A percentile compares a stretch with the other conserved stretches of the same genome.
phyloP scores from a whole-genome alignment of 2,329 filamentous ascomycete genomes.

The Ascosphaera pollenicola region DNA sequence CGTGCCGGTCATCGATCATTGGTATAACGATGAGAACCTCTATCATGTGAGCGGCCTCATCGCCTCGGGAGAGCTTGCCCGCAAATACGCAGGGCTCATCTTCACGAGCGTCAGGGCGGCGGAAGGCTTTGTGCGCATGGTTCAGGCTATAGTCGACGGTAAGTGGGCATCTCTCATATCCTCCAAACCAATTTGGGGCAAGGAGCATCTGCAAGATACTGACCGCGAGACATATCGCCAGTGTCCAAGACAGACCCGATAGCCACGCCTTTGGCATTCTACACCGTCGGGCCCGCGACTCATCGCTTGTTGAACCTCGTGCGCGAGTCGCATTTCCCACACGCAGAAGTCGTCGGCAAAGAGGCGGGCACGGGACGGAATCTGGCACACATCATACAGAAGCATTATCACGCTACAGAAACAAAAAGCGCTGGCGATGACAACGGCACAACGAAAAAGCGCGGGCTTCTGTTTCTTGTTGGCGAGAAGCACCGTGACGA shows the following conservation, averaged over 20 bases:
- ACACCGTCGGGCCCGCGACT: constrained; percentile 27
- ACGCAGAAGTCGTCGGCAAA: constrained; percentile 46
- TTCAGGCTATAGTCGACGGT: constrained; percentile 12
- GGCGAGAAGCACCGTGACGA: constrained; percentile 79
- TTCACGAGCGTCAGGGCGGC: constrained; percentile 28
- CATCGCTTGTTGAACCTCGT: constrained; percentile 43
- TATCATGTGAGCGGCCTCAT: constrained; percentile 15
- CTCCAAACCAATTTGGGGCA: too few species aligned
- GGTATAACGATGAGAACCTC: constrained; percentile 17
- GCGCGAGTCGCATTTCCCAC: constrained; percentile 20
- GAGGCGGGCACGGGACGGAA: constrained; percentile 70
- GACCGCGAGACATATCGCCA: too few species aligned
- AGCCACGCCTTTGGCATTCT: constrained; percentile 15
- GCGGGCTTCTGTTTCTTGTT: constrained; percentile 61
- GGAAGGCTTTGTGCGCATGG: constrained; percentile 20
- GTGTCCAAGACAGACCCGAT: constrained; percentile 3
- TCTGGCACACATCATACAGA: constrained; percentile 55
- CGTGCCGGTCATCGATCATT: constrained; percentile 25
- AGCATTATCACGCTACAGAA: constrained; percentile 35
- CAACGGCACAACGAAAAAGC: constrained; percentile 10
- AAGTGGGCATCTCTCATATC: constrained; percentile 5
- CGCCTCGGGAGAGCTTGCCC: constrained; percentile 10
- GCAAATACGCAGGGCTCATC: constrained; percentile 24
- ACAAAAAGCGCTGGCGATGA: neutral
- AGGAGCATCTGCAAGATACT: too few species aligned